Conservation (phyloP, 257 asterid species). For the Thymus mandschuricus region DNA sequence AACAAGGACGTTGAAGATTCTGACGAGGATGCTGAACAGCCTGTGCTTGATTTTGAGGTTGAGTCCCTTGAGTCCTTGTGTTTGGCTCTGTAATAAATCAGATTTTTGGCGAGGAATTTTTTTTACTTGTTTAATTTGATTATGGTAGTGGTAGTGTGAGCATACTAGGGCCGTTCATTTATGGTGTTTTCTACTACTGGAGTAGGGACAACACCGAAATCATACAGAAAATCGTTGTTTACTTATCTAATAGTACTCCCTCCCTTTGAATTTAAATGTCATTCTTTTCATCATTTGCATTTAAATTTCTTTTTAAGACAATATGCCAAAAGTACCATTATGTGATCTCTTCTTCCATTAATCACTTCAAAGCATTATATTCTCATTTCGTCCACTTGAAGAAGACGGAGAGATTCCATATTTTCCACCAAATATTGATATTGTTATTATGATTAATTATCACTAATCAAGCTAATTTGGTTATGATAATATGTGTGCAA, state of each 20-base stretch:
- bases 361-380: no score
- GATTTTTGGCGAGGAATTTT: background rate
- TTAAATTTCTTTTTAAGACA: no score
- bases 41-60: slow-evolving; percentile 82
- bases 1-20: slow-evolving; percentile 62
- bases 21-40: slow-evolving; percentile 80
- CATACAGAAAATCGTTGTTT: background rate
- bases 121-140: background rate
- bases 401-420: no score
- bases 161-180: background rate
- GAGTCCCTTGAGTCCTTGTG: background rate
- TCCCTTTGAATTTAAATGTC: no score
- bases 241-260: background rate
- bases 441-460: no score
- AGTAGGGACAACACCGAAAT: background rate
- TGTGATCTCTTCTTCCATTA: no score
- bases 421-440: no score
- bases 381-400: no score
- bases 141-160: background rate
- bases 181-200: background rate
- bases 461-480: no score
- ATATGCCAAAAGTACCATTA: no score
- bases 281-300: no score
- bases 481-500: no score
- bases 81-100: background rate